Evolutionary conservation across 257 asterid species (phyloP), one percentile per base, ranked within the genome.

Genomic region (Ilex asprella): DNA sequence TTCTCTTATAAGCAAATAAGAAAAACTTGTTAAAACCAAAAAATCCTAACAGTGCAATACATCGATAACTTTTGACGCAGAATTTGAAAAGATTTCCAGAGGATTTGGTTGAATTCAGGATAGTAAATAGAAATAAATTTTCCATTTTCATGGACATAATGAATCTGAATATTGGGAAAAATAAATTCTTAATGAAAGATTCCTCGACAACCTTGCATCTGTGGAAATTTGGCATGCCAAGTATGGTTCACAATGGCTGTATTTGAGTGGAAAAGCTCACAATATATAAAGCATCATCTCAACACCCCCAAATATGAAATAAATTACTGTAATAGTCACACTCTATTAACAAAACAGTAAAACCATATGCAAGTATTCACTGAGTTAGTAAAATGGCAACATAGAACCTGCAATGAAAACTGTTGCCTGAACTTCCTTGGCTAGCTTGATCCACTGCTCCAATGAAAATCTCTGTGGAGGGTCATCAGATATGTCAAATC

Each of bases 351-450:
- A 35, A 3, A 35, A 35, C 41, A 4, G 8, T 8, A 35, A 35
- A 35, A 35, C 41, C 41, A 35, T 35, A 3, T 13, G 35, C 53
- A 63, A 65, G 46, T 27, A 54, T 39, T 6, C 31, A 67, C 47
- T 21, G 47, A 31, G 27, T 29, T 30, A 16, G 30, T 16, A 51
- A 52, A 35, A 46, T 60, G 31, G 60, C 59, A 44, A 71, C 67
- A 41, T 30, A 39, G 57, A 63, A 89, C 97, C 97, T 81, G 97
- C 89, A 73, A 89, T 86, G 63, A 86, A 89, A 66, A 89, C 91
- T 8, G 95, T 76, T 5, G 95, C 97, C 72, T 78, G 82, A 66
- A 74, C 76, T 66, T 86, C 81, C 79, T 86, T 86, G 39, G 95
- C 94, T 62, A 79, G 80, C 78, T 84, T 77, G 78, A 89, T 76